Base-by-base conservation (phyloP, 257 asterid species). In the Solanum bulbocastanum region DNA sequence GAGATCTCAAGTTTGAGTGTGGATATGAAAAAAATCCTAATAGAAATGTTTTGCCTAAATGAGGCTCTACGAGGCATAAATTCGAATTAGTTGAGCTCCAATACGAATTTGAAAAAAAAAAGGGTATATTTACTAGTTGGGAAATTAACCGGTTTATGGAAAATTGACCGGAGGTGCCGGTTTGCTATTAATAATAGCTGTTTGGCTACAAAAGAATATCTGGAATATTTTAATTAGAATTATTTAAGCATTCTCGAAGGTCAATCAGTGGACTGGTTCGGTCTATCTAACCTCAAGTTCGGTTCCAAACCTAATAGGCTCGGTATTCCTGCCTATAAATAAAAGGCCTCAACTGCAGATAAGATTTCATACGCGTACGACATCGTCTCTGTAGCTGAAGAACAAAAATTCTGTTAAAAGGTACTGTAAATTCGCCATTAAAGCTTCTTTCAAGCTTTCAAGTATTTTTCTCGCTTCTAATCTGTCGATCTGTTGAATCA, bases 201-300 rank as follows among this genome's bases (percentile, higher is more conserved):
- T 3, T 35, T 73, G 30, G 16, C 18, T 2, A 22, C 1, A 37
- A 76, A 49, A 49, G 30, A 49, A 82, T 46, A 81, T 46, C 85
- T 46, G 69, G 0, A 46, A 10, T 49, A 32, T 10, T 82, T 46
- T 46, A 30, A 82, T 49, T 18, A 6, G 69, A 5, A 49, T 49
- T 49, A 30, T 81, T 46, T 82, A 23, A 30, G 74, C 33, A 84
- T 89, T 90, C 90, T 88, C 69, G 91, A 65, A 91, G 89, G 93
- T 92, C 95, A 94, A 94, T 90, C 93, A 91, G 89, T 91, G 96
- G 86, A 90, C 75, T 82, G 98, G 90, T 86, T 90, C 91, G 90
- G 95, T 90, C 88, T 18, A 20, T 15, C 90, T 89, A 87, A 39
- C 85, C 91, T 93, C 7, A 73, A 95, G 91, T 20, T 90, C 90